Percentiles rank a stretch among this genome's conserved stretches.
Evolutionary conservation across 2,329 filamentous ascomycete species (phyloP).

Genomic region (Penicillium digitatum): DNA sequence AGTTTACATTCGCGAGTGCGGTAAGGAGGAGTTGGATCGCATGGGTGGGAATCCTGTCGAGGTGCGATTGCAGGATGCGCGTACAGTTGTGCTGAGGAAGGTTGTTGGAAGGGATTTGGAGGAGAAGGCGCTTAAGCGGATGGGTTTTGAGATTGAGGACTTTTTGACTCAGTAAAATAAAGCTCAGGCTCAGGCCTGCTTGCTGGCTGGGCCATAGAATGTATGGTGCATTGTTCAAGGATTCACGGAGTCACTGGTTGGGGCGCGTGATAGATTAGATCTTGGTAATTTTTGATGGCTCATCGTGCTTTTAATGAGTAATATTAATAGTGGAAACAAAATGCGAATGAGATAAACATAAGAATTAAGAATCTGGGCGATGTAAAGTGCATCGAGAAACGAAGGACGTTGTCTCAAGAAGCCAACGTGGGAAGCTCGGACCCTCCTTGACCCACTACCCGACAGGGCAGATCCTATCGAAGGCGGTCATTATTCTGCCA

Average conservation of each 20-base stretch:
- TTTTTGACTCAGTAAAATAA: constrained; percentile 45
- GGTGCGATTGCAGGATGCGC: constrained; percentile 49
- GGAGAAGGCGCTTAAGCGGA: constrained; percentile 66
- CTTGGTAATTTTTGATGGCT: not conserved
- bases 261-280: not conserved
- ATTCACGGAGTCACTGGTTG: not conserved
- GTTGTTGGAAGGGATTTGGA: constrained; percentile 48
- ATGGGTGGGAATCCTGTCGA: constrained; percentile 51
- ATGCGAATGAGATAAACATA: too few relatives aligned
- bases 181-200: not conserved
- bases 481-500: constrained; percentile 4
- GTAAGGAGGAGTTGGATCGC: constrained; percentile 40
- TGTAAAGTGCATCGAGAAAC: not conserved
- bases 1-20: constrained; percentile 43
- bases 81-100: constrained; percentile 53
- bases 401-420: not conserved
- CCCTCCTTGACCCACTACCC: not conserved
- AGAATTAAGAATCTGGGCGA: not conserved
- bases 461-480: not conserved
- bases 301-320: not conserved
- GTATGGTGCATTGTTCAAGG: not conserved
- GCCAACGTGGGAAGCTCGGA: not conserved
- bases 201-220: not conserved
- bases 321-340: not conserved
- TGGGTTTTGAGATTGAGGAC: constrained; percentile 85